Evolutionary conservation across 106 monocot species (phyloP), one percentile per base, ranked within the genome.

Genomic region (Alisma plantagoaquatica): DNA sequence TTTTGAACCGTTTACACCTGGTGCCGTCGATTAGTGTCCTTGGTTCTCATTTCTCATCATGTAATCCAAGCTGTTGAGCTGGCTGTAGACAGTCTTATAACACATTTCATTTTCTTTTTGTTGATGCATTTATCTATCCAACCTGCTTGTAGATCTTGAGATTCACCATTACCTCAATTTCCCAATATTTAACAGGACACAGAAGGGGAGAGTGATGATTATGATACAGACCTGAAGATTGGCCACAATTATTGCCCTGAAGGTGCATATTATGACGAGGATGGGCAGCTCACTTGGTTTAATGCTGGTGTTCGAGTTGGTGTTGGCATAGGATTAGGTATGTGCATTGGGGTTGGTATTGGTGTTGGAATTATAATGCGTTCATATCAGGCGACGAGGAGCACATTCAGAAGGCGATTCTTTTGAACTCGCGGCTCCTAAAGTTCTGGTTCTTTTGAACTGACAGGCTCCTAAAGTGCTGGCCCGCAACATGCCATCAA

Each of bases 291-390:
- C n/a, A 38, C 73, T 19, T 74, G 73, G 73, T 74, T 74, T 53
- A 74, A 74, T 49, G 67, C 73, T 41, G 73, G 73, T 26, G 73
- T 74, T 4, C 38, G 73, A 35, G 73, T 74, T 27, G 73, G 73
- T 42, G 61, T 74, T 10, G 73, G 73, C 17, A 67, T 74, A 21
- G 73, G 73, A 31, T 50, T 74, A 62, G 73, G 73, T 1, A 74
- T 74, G 73, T 74, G 73, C 35, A 48, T 74, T 4, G 73, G 73
- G 10, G 53, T 74, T 0, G 73, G 73, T 15, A 48, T 74, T 18
- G 73, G 73, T 29, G 67, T 74, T 10, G 73, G 73, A 12, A 48
- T 74, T 23, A 66, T 74, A 46, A 67, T 74, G 73, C 66, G 41
- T n/a, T 74, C 73, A 2, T 74, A 74, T 31, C 73, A 74, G 42